These are phyloP conservation scores for Elongisporangium prolatum DNA, from an alignment of 352 stramenopile genomes.

Conservation along the genomic window DNA sequence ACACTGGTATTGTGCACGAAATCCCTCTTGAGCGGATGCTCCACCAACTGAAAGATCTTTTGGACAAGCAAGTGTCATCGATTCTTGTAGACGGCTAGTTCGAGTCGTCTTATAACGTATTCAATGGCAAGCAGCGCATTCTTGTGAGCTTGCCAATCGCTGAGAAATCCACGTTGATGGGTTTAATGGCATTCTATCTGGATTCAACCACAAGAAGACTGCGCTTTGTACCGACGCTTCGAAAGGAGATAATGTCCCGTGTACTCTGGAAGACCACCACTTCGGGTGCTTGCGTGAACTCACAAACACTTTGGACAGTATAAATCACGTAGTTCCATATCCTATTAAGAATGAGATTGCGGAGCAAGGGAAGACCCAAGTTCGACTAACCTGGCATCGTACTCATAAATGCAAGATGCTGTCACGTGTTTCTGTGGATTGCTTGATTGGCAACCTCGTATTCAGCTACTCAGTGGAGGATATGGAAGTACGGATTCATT, in stretches of 20 bases:
- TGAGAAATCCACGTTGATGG: conserved; percentile 2
- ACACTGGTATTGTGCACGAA: not conserved
- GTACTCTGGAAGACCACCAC: not conserved
- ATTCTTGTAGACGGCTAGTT: conserved; percentile 13
- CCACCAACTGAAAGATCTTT: conserved; percentile 12
- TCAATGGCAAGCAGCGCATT: conserved; percentile 18
- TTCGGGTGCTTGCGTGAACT: not conserved
- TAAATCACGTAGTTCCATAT: too few relatives aligned
- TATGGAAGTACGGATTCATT: conserved; percentile 1
- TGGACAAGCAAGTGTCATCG: conserved; percentile 14
- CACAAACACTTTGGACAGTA: not conserved
- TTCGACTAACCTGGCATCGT: too few relatives aligned
- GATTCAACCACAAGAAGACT: conserved; percentile 3
- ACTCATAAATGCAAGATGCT: too few relatives aligned
- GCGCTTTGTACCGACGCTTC: conserved; percentile 3
- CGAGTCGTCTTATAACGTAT: conserved; percentile 6
- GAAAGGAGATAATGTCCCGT: not conserved
- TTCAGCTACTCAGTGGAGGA: conserved; percentile 1
- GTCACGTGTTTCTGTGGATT: too few relatives aligned
- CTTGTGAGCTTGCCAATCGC: not conserved
- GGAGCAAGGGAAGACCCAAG: too few relatives aligned
- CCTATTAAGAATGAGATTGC: too few relatives aligned
- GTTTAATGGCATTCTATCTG: conserved; percentile 5
- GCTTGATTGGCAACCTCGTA: not conserved
- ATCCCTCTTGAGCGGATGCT: conserved; percentile 16